Conservation (phyloP, 2,329 filamentous ascomycete species). For the Tolypocladium sp. region DNA sequence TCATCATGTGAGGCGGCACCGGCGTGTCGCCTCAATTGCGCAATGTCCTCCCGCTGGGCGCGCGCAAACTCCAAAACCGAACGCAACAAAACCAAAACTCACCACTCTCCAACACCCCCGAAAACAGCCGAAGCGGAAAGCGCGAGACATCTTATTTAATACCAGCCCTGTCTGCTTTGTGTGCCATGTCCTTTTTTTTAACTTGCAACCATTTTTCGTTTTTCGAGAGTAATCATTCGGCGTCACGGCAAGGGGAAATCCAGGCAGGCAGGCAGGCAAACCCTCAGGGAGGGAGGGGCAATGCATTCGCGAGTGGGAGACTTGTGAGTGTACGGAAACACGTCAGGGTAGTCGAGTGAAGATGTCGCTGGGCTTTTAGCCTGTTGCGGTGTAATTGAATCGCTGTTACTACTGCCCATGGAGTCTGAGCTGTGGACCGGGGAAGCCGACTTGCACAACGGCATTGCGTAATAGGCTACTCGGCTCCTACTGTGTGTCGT, state of each 20-base stretch:
- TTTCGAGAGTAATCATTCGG: constrained; percentile 1
- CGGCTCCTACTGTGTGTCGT: background rate
- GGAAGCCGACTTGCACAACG: too few species aligned
- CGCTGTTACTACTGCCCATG: background rate
- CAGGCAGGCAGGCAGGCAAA: constrained; percentile 5
- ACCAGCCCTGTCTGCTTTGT: background rate
- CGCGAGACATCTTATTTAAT: background rate
- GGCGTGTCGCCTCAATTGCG: background rate
- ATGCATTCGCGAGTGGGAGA: constrained; percentile 1
- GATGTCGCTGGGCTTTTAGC: background rate
- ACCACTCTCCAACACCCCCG: background rate
- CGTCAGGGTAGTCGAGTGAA: constrained; percentile 6
- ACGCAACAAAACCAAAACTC: background rate
- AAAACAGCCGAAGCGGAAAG: background rate
- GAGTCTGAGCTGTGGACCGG: too few species aligned
- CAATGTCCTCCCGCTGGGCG: background rate
- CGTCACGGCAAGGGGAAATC: constrained; percentile 6
- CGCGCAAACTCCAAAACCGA: background rate
- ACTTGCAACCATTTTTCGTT: background rate
- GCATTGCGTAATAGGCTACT: background rate
- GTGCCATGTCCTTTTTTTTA: background rate
- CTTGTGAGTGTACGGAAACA: constrained; percentile 4
- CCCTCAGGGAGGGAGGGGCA: constrained; percentile 2
- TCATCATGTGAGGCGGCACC: constrained; percentile 50
- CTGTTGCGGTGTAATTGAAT: background rate